A percentile compares a stretch with the other conserved stretches of the same genome.
Conservation (phyloP, 495 filamentous ascomycete species). For the Tuber borchii region DNA sequence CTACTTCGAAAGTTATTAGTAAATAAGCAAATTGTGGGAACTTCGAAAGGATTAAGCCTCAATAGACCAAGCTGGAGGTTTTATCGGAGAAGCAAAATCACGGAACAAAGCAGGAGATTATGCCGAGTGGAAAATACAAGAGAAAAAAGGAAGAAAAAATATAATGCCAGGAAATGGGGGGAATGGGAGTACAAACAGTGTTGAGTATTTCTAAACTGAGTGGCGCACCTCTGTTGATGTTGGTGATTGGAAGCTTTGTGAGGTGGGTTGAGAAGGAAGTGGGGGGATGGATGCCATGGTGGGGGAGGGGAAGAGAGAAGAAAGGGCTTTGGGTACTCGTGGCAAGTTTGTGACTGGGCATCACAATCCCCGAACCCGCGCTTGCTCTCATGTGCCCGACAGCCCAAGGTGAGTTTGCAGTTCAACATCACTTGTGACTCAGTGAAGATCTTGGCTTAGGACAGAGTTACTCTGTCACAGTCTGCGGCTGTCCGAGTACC, state of each 20-base stretch:
- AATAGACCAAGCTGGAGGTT: neutral
- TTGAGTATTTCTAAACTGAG: neutral
- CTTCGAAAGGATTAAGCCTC: neutral
- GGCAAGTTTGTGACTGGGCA: neutral
- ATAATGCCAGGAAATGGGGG: neutral
- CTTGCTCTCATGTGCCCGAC: neutral
- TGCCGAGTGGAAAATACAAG: neutral
- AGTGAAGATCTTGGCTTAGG: neutral
- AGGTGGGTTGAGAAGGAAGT: constrained; percentile 28
- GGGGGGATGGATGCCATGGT: constrained; percentile 41
- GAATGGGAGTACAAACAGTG: neutral
- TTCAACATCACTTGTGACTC: neutral
- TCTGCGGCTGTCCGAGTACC: neutral
- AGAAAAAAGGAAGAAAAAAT: neutral
- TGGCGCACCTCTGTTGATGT: neutral
- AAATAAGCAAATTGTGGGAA: neutral
- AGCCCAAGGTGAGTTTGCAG: no score
- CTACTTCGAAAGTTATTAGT: neutral
- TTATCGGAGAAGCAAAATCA: neutral
- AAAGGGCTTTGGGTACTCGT: constrained; percentile 16
- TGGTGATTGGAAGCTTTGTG: constrained; percentile 30
- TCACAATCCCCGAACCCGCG: neutral
- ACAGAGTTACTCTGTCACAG: neutral
- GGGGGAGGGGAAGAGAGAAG: constrained; percentile 36
- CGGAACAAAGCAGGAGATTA: neutral